Evolutionary conservation across 2,329 filamentous ascomycete species (phyloP).

Genomic region (Talaromyces sp.): DNA sequence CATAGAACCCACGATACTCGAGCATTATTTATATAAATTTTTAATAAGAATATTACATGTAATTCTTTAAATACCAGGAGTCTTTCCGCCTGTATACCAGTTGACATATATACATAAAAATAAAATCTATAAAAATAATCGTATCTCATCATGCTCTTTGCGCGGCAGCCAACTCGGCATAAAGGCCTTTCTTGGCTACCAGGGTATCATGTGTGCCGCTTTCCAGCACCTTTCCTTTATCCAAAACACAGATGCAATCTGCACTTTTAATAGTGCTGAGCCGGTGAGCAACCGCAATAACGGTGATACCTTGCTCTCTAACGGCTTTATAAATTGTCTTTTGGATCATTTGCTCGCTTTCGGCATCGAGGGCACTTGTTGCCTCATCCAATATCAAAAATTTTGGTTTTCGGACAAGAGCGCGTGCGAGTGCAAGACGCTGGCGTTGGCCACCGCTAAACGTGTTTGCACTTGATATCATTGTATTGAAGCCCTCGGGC

Average conservation of each 20-base stretch:
- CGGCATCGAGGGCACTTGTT: slow-evolving; percentile 54
- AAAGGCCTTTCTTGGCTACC: neutral
- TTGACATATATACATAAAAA: neutral
- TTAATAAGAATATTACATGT: too few species aligned
- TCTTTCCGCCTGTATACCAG: neutral
- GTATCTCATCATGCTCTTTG: neutral
- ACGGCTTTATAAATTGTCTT: slow-evolving; percentile 31
- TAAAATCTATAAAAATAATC: neutral
- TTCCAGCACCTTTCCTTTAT: neutral
- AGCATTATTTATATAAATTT: too few species aligned
- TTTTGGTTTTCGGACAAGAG: slow-evolving; percentile 50
- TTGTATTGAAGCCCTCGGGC: slow-evolving; percentile 61
- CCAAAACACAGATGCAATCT: slow-evolving; percentile 46
- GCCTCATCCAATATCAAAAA: slow-evolving; percentile 58
- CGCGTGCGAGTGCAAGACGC: slow-evolving; percentile 54
- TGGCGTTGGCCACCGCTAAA: slow-evolving; percentile 57
- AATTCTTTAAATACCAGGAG: neutral
- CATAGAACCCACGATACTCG: too few species aligned
- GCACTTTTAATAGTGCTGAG: slow-evolving; percentile 48
- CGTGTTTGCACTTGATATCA: slow-evolving; percentile 49
- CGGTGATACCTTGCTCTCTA: slow-evolving; percentile 25
- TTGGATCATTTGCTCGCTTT: slow-evolving; percentile 47
- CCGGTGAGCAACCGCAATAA: slow-evolving; percentile 39
- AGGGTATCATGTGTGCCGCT: neutral
- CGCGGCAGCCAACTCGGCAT: too few species aligned